Conservation (phyloP, 106 monocot species). For the Narthecium ossifragum region DNA sequence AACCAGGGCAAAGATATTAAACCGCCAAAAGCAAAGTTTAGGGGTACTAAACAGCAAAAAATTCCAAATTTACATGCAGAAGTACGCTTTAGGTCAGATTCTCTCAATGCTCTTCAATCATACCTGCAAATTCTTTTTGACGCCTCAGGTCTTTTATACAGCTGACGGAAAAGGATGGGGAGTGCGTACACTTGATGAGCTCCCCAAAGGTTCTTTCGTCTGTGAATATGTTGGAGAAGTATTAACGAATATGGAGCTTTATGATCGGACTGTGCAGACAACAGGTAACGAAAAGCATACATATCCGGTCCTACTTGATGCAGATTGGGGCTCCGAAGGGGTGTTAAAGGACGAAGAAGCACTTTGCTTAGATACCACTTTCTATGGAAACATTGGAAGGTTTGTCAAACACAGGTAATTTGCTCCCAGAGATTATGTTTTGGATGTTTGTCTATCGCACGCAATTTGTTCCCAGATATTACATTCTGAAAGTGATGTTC, state of each 20-base stretch:
- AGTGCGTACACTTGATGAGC: conserved; percentile 44
- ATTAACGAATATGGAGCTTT: conserved; percentile 76
- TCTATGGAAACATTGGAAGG: conserved; percentile 86
- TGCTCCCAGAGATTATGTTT: neutral
- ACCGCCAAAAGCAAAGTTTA: no score
- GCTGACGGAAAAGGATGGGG: conserved; percentile 80
- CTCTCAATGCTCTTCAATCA: no score
- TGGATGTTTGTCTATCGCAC: neutral
- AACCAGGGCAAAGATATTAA: no score
- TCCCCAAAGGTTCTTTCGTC: conserved; percentile 77
- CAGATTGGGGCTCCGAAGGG: conserved; percentile 85
- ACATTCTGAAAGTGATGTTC: no score
- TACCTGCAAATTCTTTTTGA: no score
- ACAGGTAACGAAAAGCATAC: conserved; percentile 56
- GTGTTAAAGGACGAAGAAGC: conserved; percentile 89
- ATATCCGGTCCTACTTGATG: conserved; percentile 77
- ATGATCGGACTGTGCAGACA: conserved; percentile 47
- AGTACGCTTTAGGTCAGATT: no score
- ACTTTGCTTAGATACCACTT: conserved; percentile 87
- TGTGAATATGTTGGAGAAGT: conserved; percentile 94
- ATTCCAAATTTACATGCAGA: no score
- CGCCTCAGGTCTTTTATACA: conserved; percentile 60
- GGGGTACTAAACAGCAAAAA: no score
- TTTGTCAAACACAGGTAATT: conserved; percentile 92
- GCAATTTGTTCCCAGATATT: no score